Percentiles rank a stretch among this genome's conserved stretches.
Evolutionary conservation across 192 early-diverging fungal genomes (phyloP).

Genomic region (Gigaspora rosea): DNA sequence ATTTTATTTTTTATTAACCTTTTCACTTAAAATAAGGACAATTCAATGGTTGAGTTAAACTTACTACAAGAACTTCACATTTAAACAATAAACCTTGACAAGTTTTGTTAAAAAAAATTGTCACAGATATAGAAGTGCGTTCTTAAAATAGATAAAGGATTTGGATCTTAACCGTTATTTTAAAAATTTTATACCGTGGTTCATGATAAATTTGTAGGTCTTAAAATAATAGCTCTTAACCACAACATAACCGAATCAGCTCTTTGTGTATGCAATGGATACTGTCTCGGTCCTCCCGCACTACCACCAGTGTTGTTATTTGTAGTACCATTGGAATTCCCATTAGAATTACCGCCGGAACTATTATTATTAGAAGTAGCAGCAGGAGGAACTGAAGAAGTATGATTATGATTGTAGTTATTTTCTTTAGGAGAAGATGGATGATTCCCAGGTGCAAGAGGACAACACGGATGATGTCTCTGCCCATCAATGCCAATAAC

Average conservation of each 20-base stretch:
- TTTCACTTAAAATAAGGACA: no score
- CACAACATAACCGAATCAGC: constrained; percentile 17
- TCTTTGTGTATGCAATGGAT: constrained; percentile 25
- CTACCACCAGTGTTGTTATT: neutral
- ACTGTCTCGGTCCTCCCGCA: constrained; percentile 9
- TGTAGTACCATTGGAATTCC: neutral
- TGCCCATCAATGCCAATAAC: constrained; percentile 29
- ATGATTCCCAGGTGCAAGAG: constrained; percentile 30
- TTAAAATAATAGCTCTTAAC: constrained; percentile 18
- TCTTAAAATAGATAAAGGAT: no score
- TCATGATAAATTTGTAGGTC: neutral
- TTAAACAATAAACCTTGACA: no score
- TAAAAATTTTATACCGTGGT: no score
- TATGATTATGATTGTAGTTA: neutral
- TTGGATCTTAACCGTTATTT: no score
- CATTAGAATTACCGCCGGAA: neutral
- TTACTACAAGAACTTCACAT: no score
- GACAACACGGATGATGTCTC: constrained; percentile 29
- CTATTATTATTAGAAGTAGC: neutral
- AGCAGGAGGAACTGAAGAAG: neutral
- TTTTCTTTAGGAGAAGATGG: neutral
- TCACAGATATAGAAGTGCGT: no score
- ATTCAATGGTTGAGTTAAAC: no score
- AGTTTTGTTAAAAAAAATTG: no score
- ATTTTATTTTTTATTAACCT: no score